phyloP scores from a whole-genome alignment of 306 rosid species.

The Gastrolobium bilobum region DNA sequence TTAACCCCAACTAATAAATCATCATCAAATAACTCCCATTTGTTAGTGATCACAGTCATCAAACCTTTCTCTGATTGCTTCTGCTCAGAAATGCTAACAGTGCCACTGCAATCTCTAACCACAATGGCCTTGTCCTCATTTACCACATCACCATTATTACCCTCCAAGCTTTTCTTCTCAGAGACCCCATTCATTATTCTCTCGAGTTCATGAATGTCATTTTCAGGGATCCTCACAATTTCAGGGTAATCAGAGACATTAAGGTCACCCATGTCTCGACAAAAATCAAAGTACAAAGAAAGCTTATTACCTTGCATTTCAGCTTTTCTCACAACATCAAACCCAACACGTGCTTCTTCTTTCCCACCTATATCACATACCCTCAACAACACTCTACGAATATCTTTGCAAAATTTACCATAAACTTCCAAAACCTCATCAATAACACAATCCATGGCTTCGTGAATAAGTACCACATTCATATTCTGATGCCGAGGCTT shows the following conservation, averaged over 20 bases:
- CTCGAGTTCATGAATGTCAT: conserved; percentile 56
- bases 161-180: neutral
- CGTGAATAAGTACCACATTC: conserved; percentile 60
- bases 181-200: conserved; percentile 47
- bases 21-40: conserved; percentile 84
- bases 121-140: conserved; percentile 39
- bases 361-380: conserved; percentile 56
- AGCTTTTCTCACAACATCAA: conserved; percentile 52
- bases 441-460: conserved; percentile 80
- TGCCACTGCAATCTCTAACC: neutral
- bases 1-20: conserved; percentile 39
- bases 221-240: conserved; percentile 58
- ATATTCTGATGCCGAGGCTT: conserved; percentile 51
- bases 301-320: conserved; percentile 66
- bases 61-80: conserved; percentile 27
- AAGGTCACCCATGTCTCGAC: conserved; percentile 63
- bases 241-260: conserved; percentile 56
- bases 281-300: conserved; percentile 52
- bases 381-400: conserved; percentile 50
- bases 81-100: neutral
- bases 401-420: conserved; percentile 51
- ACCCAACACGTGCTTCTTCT: conserved; percentile 61
- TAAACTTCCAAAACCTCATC: conserved; percentile 70
- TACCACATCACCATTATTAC: neutral
- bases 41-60: conserved; percentile 74